Base-by-base conservation (phyloP, 805 yeast genomes). In the Pichia phayaonensis region DNA sequence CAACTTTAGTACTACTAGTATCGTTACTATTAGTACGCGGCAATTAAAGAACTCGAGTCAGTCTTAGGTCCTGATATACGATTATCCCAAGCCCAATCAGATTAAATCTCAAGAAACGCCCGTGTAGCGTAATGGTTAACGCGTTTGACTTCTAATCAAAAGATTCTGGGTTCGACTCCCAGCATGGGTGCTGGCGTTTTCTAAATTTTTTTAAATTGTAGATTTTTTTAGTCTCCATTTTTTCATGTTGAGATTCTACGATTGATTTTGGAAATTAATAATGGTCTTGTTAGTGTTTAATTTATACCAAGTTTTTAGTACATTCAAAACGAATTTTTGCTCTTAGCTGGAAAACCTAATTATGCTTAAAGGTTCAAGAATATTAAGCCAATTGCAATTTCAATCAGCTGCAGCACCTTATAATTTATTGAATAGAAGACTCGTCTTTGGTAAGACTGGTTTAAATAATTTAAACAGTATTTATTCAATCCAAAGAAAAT, bases 91-190 rank as follows among this genome's bases (percentile, higher is more conserved):
- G n/a, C n/a, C n/a, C n/a, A n/a, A n/a, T n/a, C n/a, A n/a, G n/a
- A n/a, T n/a, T n/a, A n/a, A n/a, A n/a, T n/a, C n/a, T n/a, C n/a
- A 26, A 16, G 38, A 34, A 34, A 34, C 48, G 78, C 77, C 76
- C 71, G 77, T 70, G 80, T 76, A 74, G 81, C 81, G 80, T 74
- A 76, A 76, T 76, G 80, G 81, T 76, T 75, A 76, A 74, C 81
- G 80, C 81, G 78, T 76, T 76, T 76, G 80, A 76, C 80, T 76
- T 76, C 80, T 76, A 75, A 76, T 76, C 81, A 75, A 74, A 74
- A 74, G 79, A 75, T 75, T 74, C 74, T 74, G 79, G 77, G 80
- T 75, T 75, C 80, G 80, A 75, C 77, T 75, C 80, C 71, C 71
- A 62, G 69, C 70, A 58, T 65, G 69, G 70, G 69, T 65, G 69